Base-by-base conservation (phyloP, 2,329 filamentous ascomycete species). In the Sarocladium brachiariae region DNA sequence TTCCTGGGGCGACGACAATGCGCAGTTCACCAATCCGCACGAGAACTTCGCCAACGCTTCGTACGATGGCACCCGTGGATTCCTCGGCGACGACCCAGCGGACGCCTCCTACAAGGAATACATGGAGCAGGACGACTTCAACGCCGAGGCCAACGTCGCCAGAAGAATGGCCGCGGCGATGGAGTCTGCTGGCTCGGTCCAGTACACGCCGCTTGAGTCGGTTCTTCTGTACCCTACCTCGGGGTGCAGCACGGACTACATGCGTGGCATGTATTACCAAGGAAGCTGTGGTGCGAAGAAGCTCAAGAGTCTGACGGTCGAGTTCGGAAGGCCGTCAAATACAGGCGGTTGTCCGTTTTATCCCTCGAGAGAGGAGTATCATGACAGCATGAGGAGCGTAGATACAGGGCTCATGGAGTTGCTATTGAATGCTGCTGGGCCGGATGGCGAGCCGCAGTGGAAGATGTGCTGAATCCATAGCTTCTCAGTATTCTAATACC, bases 1-100 rank as follows among this genome's bases (percentile, higher is more conserved):
- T 62, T 70, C 67, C 50, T 82, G 78, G 78, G 78, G 78, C 19
- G 74, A 77, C 54, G 77, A 81, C 55, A 68, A 74, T 43, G 65
- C 73, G 51, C 78, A 81, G 62, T 64, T 63, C 49, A 67, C 61
- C 1, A 67, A 70, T 41, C 58, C 70, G 0, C 55, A 55, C 46
- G 74, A 76, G 69, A 80, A 71, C 63, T 79, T 81, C 62, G 59
- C 67, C 23, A 81, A 80, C 67, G 50, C 64, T 2, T 62, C 70
- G 3, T 83, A 74, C 53, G 72, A 81, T 51, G 70, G 70, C 50
- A 69, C 70, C 43, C 72, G 78, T 14, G 78, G 77, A 25, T 59
- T 74, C 10, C 60, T 72, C 1, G 66, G 68, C 23, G 65, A 73
- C 38, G 63, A 64, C 2, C 54, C 58, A 2, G 49, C 56, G 9